Conservation (phyloP, 1,284 basidiomycete species). For the Apiotrichum sp. region DNA sequence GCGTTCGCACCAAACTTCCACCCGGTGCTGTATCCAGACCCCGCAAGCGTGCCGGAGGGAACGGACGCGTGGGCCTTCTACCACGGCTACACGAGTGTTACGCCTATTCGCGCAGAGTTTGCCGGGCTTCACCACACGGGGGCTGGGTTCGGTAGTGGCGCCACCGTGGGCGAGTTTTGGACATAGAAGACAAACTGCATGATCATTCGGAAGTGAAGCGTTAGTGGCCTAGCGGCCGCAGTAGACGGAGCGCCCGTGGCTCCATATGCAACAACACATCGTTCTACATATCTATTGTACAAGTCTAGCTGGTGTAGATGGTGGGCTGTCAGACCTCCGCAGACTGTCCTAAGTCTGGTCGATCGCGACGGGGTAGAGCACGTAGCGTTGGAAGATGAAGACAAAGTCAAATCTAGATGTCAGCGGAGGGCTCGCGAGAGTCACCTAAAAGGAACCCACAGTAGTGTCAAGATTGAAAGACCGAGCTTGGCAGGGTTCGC, state of each 20-base stretch:
- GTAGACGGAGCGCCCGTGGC: too few species aligned
- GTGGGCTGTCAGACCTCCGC: too few species aligned
- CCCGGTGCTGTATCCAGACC: constrained; percentile 59
- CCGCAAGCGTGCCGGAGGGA: constrained; percentile 59
- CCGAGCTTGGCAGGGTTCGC: constrained; percentile 46
- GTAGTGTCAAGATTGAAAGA: constrained; percentile 29
- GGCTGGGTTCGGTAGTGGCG: constrained; percentile 16
- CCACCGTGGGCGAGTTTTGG: background rate
- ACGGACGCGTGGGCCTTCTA: constrained; percentile 61
- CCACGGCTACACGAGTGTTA: constrained; percentile 36
- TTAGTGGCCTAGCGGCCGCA: too few species aligned
- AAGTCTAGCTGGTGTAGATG: too few species aligned
- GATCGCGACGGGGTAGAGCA: constrained; percentile 5
- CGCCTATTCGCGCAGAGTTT: constrained; percentile 35
- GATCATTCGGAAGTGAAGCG: too few species aligned
- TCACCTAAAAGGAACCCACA: constrained; percentile 42
- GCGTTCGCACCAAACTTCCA: constrained; percentile 73
- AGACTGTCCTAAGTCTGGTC: background rate
- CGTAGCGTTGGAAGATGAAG: constrained; percentile 10
- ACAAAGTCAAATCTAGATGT: constrained; percentile 7
- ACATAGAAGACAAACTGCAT: background rate
- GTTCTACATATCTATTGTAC: too few species aligned
- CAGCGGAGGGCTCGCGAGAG: constrained; percentile 25
- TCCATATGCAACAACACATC: too few species aligned
- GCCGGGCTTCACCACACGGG: constrained; percentile 20